Conservation (phyloP, 257 asterid species). For the Ehretia macrophylla region DNA sequence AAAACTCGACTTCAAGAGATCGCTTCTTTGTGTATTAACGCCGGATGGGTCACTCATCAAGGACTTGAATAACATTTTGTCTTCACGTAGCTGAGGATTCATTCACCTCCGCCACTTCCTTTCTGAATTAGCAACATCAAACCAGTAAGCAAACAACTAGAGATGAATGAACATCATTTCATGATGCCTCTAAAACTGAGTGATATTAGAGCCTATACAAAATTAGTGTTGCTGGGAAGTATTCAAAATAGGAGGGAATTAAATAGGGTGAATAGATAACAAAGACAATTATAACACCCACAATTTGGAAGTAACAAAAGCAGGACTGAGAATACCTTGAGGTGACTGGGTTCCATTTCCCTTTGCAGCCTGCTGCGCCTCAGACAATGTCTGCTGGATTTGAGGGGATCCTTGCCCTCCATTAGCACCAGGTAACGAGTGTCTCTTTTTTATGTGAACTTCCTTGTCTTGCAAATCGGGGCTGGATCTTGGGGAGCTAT, state of each 20-base stretch:
- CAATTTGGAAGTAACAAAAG: not conserved
- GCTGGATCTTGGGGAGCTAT: constrained; percentile 84
- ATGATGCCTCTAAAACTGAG: too few relatives aligned
- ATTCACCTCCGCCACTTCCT: constrained; percentile 76
- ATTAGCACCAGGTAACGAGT: constrained; percentile 63
- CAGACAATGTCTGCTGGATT: constrained; percentile 67
- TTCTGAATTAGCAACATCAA: constrained; percentile 40
- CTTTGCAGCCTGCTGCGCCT: constrained; percentile 62
- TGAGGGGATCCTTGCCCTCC: constrained; percentile 89
- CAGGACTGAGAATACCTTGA: constrained; percentile 49
- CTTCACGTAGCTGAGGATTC: constrained; percentile 15
- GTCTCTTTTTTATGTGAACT: constrained; percentile 61
- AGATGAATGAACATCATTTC: not conserved
- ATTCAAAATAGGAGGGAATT: too few relatives aligned
- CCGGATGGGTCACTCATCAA: constrained; percentile 2
- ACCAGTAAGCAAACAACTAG: not conserved
- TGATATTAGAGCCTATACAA: too few relatives aligned
- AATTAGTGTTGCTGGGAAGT: too few relatives aligned
- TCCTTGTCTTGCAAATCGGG: constrained; percentile 89
- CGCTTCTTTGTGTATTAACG: not conserved
- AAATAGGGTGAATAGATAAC: not conserved
- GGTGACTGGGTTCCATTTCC: constrained; percentile 71
- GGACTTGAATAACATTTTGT: constrained; percentile 12
- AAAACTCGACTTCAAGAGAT: not conserved
- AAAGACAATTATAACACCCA: constrained; percentile 3